Conservation (phyloP, 140 eudicot species). For the Flaveria floridana region DNA sequence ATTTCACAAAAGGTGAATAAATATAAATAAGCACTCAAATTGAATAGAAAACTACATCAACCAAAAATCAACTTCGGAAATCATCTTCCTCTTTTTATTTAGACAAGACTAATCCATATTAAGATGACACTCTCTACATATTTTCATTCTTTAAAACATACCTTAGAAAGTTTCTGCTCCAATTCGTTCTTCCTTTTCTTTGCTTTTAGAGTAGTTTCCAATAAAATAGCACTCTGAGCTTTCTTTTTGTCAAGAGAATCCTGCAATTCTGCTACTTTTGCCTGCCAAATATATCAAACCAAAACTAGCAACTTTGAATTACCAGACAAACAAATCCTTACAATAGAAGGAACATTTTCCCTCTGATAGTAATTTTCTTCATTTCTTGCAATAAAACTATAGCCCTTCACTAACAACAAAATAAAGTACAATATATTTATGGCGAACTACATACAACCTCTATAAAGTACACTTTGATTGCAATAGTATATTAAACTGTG, state of each 20-base stretch:
- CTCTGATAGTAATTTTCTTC: not conserved
- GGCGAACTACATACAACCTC: constrained; percentile 5
- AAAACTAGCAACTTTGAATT: constrained; percentile 10
- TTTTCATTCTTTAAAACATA: constrained; percentile 32
- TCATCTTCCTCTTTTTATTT: constrained; percentile 3
- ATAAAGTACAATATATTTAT: not conserved
- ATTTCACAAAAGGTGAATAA: not conserved
- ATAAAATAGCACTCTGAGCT: constrained; percentile 54
- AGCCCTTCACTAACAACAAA: constrained; percentile 8
- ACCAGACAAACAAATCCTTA: not conserved
- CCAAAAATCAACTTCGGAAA: constrained; percentile 11
- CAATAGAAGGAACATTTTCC: constrained; percentile 4
- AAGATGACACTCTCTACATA: not conserved
- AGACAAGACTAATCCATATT: not conserved
- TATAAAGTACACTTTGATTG: constrained; percentile 4
- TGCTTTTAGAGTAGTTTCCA: constrained; percentile 66
- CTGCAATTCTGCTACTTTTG: constrained; percentile 54
- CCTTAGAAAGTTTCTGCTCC: constrained; percentile 62
- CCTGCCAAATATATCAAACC: constrained; percentile 45
- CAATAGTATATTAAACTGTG: not conserved
- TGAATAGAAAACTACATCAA: constrained; percentile 1
- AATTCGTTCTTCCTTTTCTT: constrained; percentile 56
- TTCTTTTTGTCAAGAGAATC: constrained; percentile 57
- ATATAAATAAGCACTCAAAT: not conserved
- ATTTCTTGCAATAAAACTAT: not conserved